Evolutionary conservation across 2,329 filamentous ascomycete species (phyloP), one percentile per base, ranked within the genome.

Genomic region (Microcyclosporella mali): DNA sequence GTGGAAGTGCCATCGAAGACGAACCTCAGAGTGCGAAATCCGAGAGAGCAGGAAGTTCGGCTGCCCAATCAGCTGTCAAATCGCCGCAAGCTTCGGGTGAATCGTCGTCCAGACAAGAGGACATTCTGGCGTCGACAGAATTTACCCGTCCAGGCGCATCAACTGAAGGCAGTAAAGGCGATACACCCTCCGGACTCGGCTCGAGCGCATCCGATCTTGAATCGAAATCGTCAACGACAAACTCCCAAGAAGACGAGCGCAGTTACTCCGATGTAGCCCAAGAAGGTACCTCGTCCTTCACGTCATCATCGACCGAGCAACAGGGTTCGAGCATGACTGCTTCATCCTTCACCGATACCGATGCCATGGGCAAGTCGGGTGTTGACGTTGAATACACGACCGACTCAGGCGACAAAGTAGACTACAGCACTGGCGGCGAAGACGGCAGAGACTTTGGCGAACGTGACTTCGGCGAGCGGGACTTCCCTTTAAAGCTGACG

Each of bases 291-390:
- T 32, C 30, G 11, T 27, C 30, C 29, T n/a, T 39, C 25, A 49
- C 50, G 38, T n/a, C n/a, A n/a, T n/a, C n/a, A n/a, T 46, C 56
- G 40, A 30, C 47, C 16, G 50, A 47, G 27, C 33, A 41, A 32
- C 53, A 60, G 36, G 56, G 57, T 18, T 47, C 43, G 19, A 52
- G 45, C 34, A 46, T 58, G 16, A 47, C 41, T 8, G 43, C 30
- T n/a, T 52, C 50, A 12, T 45, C 54, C 31, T 33, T 48, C 12
- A 43, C 46, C 12, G 52, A 56, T 31, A 55, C 54, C 9, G 56
- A 59, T 44, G 56, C 56, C 12, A 59, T 59, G 56, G 56, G 56
- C 37, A 53, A 56, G 37, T 52, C 47, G 19, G 56, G 56, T 27
- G 52, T 50, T 2, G 51, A 56, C 41, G 50, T 60, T 38, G 54